Base-by-base conservation (phyloP, 2,329 filamentous ascomycete genomes). In the Phaeosphaeria sp. region DNA sequence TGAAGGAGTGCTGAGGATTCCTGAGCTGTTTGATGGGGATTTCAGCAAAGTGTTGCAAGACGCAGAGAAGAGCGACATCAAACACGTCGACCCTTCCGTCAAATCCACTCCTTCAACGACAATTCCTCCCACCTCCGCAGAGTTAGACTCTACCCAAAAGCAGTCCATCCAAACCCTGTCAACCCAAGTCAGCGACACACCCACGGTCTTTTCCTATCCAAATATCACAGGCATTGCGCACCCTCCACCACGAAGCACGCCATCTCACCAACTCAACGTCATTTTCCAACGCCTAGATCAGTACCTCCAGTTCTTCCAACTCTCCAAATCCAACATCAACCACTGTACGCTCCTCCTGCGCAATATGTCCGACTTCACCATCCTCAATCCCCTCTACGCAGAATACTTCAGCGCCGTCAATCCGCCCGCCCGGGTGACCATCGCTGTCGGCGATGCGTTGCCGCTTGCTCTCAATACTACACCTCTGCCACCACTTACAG, bases 351-450 rank as follows among this genome's bases (percentile, higher is more conserved):
- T 98, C 52, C 79, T 96, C 49, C 85, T 99, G 33, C 87, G 90
- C 52, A 84, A 84, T 55, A 97, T 98, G 90, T 75, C 85, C 20
- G 88, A 93, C 77, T 99, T 98, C 75, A 81, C 87, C 0, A 69
- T 80, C 17, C 81, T 97, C 66, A 98, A 98, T 77, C 76, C 81
- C 23, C 80, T 90, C 61, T 99, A 98, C 76, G 88, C 87, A 5
- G 81, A 84, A 9, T 84, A 93, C 43, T 98, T 98, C 77, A 79
- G 80, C 20, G 82, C 84, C 49, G 90, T 93, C 0, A 96, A 93
- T 63, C 95, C 95, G 0, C 92, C 95, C 0, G 88, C 93, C 0
- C 82, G 95, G 50, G 90, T 96, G 50, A 96, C 93, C 5, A 86
- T 98, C 49, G 89, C 92, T 0, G 90, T 90, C 61, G 92, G 92